Percentiles rank a stretch among this genome's conserved stretches.
These are phyloP conservation scores for Pilobolus umbonatus DNA, from an alignment of 192 early-diverging fungal species.

Conservation along the genomic window DNA sequence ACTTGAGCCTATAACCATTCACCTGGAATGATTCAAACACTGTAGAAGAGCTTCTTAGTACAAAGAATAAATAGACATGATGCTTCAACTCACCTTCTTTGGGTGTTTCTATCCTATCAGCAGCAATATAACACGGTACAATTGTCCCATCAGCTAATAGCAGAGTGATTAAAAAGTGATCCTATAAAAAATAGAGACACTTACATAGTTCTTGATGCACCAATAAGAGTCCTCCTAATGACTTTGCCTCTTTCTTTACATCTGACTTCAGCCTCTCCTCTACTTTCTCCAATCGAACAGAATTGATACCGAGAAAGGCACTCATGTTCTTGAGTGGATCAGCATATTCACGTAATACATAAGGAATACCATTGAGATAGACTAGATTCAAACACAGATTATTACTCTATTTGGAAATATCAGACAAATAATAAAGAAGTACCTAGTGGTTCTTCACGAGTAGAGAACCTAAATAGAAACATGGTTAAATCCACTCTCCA, in stretches of 20 bases:
- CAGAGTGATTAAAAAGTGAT: not conserved
- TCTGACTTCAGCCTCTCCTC: slow-evolving; percentile 57
- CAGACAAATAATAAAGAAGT: not conserved
- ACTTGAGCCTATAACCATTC: slow-evolving; percentile 43
- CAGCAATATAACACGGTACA: slow-evolving; percentile 57
- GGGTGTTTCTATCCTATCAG: slow-evolving; percentile 49
- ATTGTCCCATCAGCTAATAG: slow-evolving; percentile 42
- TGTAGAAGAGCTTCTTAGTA: slow-evolving; percentile 4
- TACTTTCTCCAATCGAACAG: slow-evolving; percentile 48
- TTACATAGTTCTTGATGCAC: slow-evolving; percentile 55
- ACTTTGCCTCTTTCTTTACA: slow-evolving; percentile 42
- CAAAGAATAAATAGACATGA: not conserved
- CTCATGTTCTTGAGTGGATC: slow-evolving; percentile 51
- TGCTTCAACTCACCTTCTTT: slow-evolving; percentile 34
- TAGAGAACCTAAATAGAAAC: slow-evolving; percentile 30
- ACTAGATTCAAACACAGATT: slow-evolving; percentile 31
- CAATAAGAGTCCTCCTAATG: slow-evolving; percentile 46
- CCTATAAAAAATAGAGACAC: slow-evolving; percentile 1
- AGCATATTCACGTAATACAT: slow-evolving; percentile 50
- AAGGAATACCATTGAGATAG: slow-evolving; percentile 56
- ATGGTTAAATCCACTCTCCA: not conserved
- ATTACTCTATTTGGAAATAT: not conserved
- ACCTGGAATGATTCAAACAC: slow-evolving; percentile 46
- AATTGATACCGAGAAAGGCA: slow-evolving; percentile 49
- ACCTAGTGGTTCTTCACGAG: slow-evolving; percentile 37